Conservation (phyloP, 441 rosid species). For the Erodium trifolium region DNA sequence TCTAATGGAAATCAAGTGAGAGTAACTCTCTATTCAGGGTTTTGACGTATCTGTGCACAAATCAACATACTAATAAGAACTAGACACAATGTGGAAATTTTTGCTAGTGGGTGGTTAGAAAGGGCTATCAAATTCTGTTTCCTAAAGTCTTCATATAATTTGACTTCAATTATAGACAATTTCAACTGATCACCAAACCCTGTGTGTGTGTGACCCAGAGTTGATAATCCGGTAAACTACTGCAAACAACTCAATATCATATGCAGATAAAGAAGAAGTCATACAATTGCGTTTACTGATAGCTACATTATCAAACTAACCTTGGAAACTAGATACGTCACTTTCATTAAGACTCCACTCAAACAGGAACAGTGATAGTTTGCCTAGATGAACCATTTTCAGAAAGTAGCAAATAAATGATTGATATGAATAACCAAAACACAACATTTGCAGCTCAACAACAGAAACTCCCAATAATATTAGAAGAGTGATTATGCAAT, state of each 20-base stretch:
- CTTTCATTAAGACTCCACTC: slow-evolving; percentile 1
- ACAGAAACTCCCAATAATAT: slow-evolving; percentile 17
- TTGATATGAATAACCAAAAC: slow-evolving; percentile 11
- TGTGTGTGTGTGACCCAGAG: neutral
- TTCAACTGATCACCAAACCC: neutral
- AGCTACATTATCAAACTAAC: neutral
- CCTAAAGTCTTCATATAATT: neutral
- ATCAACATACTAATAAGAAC: neutral
- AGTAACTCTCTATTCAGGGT: neutral
- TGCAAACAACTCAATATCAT: slow-evolving; percentile 1
- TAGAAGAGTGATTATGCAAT: slow-evolving; percentile 21
- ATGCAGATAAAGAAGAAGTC: neutral
- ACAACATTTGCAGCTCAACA: slow-evolving; percentile 23
- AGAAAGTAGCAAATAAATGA: neutral
- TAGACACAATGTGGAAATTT: neutral
- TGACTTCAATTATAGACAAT: neutral
- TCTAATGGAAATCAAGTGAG: neutral
- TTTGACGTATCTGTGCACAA: neutral
- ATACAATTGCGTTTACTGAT: neutral
- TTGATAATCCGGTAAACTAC: neutral
- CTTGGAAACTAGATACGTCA: neutral
- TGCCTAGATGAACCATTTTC: neutral
- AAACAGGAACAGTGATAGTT: neutral
- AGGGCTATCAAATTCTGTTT: neutral
- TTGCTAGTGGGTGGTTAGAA: neutral